These are phyloP conservation scores for Mortierella sp. DNA, from an alignment of 371 early-diverging fungal genomes.

Conservation along the genomic window DNA sequence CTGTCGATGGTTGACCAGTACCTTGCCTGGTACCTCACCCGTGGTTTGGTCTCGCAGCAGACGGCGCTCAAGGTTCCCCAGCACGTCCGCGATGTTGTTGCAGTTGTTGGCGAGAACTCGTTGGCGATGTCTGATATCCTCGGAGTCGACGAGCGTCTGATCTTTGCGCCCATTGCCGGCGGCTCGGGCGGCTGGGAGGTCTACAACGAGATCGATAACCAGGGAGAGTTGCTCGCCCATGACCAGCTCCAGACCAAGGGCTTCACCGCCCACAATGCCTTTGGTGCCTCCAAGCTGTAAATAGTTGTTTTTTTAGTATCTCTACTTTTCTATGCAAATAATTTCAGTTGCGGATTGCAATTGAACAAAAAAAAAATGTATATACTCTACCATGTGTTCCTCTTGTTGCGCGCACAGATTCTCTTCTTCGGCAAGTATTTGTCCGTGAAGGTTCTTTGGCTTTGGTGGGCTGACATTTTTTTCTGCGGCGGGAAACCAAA, in stretches of 20 bases:
- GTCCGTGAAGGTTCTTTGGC: neutral
- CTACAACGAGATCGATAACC: slow-evolving; percentile 73
- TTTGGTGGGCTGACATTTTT: neutral
- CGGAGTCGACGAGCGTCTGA: slow-evolving; percentile 66
- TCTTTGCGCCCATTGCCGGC: slow-evolving; percentile 79
- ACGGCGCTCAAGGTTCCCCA: slow-evolving; percentile 58
- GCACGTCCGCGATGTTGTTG: slow-evolving; percentile 59
- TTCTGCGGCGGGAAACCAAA: neutral
- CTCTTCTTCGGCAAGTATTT: neutral
- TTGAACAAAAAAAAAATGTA: slow-evolving; percentile 6
- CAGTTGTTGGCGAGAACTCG: slow-evolving; percentile 61
- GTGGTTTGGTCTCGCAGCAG: slow-evolving; percentile 60
- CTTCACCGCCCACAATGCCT: slow-evolving; percentile 54
- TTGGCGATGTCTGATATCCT: slow-evolving; percentile 66
- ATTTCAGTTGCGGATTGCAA: neutral
- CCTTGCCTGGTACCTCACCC: slow-evolving; percentile 67
- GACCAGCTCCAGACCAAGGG: slow-evolving; percentile 43
- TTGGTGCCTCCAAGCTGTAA: slow-evolving; percentile 54
- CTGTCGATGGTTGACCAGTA: slow-evolving; percentile 61
- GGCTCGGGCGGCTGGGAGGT: slow-evolving; percentile 73
- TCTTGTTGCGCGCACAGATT: too few relatives aligned
- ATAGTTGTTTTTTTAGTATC: neutral
- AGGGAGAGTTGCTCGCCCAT: slow-evolving; percentile 61
- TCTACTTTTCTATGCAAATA: neutral
- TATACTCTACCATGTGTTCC: too few relatives aligned